Conservation (phyloP, 768 basidiomycete species). For the Botryobasidium botryosum region DNA sequence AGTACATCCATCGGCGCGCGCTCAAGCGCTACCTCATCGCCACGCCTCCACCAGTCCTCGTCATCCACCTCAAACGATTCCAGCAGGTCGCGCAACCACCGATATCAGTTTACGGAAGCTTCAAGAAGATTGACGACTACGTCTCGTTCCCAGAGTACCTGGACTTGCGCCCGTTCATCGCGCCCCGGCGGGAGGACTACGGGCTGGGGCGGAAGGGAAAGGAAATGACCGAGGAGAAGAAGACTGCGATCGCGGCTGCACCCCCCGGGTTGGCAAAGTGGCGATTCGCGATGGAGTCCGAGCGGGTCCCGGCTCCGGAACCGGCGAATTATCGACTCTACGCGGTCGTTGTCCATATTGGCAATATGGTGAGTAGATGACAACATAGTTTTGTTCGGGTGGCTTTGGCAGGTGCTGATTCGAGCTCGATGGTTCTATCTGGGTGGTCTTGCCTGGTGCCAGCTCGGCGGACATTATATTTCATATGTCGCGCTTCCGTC, state of each 20-base stretch:
- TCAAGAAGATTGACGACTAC: constrained; percentile 80
- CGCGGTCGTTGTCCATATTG: constrained; percentile 73
- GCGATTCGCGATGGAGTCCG: constrained; percentile 9
- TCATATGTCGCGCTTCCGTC: constrained; percentile 71
- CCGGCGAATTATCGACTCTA: constrained; percentile 52
- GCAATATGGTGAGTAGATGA: constrained; percentile 67
- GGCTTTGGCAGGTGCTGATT: not conserved
- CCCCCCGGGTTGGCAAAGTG: constrained; percentile 17
- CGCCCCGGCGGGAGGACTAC: constrained; percentile 61
- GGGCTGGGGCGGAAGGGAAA: constrained; percentile 28
- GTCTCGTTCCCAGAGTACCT: constrained; percentile 79
- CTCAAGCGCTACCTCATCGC: constrained; percentile 93
- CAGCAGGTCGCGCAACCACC: constrained; percentile 41
- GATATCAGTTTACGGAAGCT: constrained; percentile 27
- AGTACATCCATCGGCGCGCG: constrained; percentile 63
- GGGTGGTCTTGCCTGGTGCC: not conserved
- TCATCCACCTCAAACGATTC: constrained; percentile 89
- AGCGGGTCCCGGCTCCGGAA: constrained; percentile 10
- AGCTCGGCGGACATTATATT: constrained; percentile 84
- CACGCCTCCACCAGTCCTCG: constrained; percentile 68
- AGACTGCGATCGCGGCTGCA: constrained; percentile 7
- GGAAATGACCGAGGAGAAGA: too few relatives aligned
- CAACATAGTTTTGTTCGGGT: not conserved
- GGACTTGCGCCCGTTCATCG: constrained; percentile 73
- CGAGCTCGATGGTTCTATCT: not conserved